These are phyloP conservation scores for Kodamaea derodonti DNA, from an alignment of 1,139 yeast genomes.

Conservation along the genomic window DNA sequence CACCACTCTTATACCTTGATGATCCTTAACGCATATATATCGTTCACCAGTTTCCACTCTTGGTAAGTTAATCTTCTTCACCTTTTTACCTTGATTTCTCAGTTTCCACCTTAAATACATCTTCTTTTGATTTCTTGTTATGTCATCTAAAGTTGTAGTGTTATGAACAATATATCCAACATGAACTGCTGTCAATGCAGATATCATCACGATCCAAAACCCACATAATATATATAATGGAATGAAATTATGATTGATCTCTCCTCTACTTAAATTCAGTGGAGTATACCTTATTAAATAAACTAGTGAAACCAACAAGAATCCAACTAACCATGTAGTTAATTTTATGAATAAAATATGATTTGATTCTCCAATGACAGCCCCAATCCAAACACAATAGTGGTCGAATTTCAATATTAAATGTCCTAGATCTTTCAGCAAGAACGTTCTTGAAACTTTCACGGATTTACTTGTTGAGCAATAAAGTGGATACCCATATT, in stretches of 20 bases:
- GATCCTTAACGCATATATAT: slow-evolving; percentile 26
- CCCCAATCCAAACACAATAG: slow-evolving; percentile 62
- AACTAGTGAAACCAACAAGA: slow-evolving; percentile 26
- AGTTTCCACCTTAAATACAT: slow-evolving; percentile 20
- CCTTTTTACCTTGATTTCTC: slow-evolving; percentile 8
- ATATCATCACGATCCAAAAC: slow-evolving; percentile 41
- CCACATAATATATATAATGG: slow-evolving; percentile 36
- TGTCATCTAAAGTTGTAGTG: slow-evolving; percentile 38
- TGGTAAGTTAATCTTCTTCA: slow-evolving; percentile 15
- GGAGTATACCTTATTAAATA: slow-evolving; percentile 27
- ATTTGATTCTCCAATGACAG: slow-evolving; percentile 53
- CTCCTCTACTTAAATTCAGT: slow-evolving; percentile 17
- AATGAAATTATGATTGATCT: slow-evolving; percentile 45
- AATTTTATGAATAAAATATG: slow-evolving; percentile 51
- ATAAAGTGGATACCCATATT: slow-evolving; percentile 59
- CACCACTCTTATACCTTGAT: slow-evolving; percentile 24
- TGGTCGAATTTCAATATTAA: slow-evolving; percentile 65
- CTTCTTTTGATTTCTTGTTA: slow-evolving; percentile 21
- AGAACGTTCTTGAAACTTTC: slow-evolving; percentile 53
- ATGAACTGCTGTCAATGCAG: slow-evolving; percentile 34
- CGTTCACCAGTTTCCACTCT: slow-evolving; percentile 29
- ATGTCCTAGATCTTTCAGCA: slow-evolving; percentile 40
- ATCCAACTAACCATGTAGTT: slow-evolving; percentile 28
- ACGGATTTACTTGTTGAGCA: slow-evolving; percentile 53
- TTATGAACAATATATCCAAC: slow-evolving; percentile 37